Evolutionary conservation across 345 rosid species (phyloP), one percentile per base, ranked within the genome.

Genomic region (rapeseed (Brassica napus)): DNA sequence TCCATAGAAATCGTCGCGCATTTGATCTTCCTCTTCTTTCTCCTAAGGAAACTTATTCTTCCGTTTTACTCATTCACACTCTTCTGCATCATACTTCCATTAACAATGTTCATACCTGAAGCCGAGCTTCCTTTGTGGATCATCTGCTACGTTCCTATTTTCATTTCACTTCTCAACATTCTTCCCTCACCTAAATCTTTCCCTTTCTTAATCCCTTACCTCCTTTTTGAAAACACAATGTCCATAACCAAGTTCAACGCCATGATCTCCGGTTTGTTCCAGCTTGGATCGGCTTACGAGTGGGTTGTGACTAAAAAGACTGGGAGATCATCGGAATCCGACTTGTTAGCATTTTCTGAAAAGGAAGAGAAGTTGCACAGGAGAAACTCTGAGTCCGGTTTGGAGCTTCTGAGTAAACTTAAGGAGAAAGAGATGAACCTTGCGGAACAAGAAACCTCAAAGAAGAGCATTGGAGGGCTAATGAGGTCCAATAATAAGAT

Each of bases 1-100:
- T 81, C 76, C 0, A 66, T 94, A 6, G 98, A 94, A 80, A 81
- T 90, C 47, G 26, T 88, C 30, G 98, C 98, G 0, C 31, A 28
- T 28, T 28, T 44, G 52, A 44, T 44, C 14, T 44, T 44, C 52
- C 52, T 44, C 14, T 44, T 44, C 52, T 44, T 44, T 44, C 52
- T 44, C 11, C 52, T 44, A 44, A 44, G 52, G 52, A 44, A 44
- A n/a, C 52, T 44, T 44, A 44, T 44, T 12, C 52, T 44, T 2
- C 52, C 52, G 1, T 44, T 44, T 11, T 44, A 44, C 52, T 44
- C 52, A 44, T 44, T 44, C 47, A 39, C 47, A 39, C 47, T 39
- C 47, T 39, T 39, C 47, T 39, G 47, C 47, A 39, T 39, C 47
- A 44, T 44, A 44, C 52, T 44, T 3, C 52, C 52, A 44, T 11